Evolutionary conservation across 345 rosid species (phyloP).

Genomic region (Melaleuca quinquenervia): DNA sequence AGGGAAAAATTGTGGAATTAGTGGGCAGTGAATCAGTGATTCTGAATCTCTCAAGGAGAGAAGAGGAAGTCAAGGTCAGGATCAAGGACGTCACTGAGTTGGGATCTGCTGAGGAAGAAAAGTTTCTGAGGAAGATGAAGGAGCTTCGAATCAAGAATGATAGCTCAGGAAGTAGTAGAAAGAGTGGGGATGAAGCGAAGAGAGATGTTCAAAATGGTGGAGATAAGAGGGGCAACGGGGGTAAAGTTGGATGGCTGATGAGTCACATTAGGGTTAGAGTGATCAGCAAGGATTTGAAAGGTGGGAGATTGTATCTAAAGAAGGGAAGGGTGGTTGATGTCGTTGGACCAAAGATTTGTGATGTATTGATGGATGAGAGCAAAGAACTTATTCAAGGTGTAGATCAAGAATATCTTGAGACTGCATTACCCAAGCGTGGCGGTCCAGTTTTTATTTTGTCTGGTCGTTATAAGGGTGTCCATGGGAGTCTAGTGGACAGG

Average conservation of each 20-base stretch:
- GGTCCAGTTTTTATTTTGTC: slow-evolving; percentile 54
- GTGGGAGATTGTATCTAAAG: slow-evolving; percentile 70
- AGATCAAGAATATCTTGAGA: slow-evolving; percentile 73
- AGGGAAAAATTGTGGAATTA: slow-evolving; percentile 42
- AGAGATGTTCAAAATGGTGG: background rate
- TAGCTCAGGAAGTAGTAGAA: slow-evolving; percentile 13
- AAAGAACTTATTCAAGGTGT: slow-evolving; percentile 67
- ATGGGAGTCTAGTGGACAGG: slow-evolving; percentile 62
- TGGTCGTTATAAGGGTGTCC: slow-evolving; percentile 61
- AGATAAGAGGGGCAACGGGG: background rate
- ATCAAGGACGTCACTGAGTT: slow-evolving; percentile 42
- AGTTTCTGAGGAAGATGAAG: slow-evolving; percentile 41
- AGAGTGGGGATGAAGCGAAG: background rate
- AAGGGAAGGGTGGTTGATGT: slow-evolving; percentile 82
- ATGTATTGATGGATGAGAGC: slow-evolving; percentile 62
- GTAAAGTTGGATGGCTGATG: slow-evolving; percentile 46
- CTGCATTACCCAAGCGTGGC: slow-evolving; percentile 70
- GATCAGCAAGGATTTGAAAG: slow-evolving; percentile 52
- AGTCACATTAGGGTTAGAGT: slow-evolving; percentile 68
- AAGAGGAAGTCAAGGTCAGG: slow-evolving; percentile 34
- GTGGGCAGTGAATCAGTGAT: slow-evolving; percentile 11
- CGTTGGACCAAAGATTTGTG: slow-evolving; percentile 57
- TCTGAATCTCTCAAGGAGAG: slow-evolving; percentile 28
- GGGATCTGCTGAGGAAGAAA: slow-evolving; percentile 65
- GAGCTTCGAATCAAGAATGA: slow-evolving; percentile 11